Percentiles rank a stretch among this genome's conserved stretches.
Evolutionary conservation across 305 asterid genomes (phyloP).

Genomic region (Withania somnifera): DNA sequence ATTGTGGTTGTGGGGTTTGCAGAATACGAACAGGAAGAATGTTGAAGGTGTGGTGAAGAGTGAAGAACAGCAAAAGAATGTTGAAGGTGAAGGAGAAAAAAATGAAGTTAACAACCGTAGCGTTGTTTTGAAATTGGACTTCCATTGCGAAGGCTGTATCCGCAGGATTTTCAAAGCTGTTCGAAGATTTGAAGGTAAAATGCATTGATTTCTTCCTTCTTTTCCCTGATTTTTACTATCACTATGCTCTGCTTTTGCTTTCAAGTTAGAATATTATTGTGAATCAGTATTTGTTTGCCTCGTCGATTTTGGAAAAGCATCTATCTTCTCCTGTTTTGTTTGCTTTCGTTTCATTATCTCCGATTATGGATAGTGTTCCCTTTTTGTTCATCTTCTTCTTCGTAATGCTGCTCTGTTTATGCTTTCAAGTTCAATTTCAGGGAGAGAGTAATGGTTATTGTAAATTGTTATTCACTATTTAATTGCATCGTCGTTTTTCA

Average conservation of each 20-base stretch:
- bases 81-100: not conserved
- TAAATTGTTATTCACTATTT: too few relatives aligned
- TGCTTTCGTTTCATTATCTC: too few relatives aligned
- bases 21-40: not conserved
- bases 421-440: too few relatives aligned
- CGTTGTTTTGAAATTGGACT: conserved; percentile 51
- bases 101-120: conserved; percentile 3
- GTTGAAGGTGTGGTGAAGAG: not conserved
- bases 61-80: not conserved
- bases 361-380: too few relatives aligned
- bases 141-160: conserved; percentile 81
- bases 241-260: not conserved
- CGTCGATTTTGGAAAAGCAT: too few relatives aligned
- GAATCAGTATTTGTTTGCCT: not conserved
- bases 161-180: conserved; percentile 39
- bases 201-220: not conserved
- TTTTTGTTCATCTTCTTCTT: too few relatives aligned
- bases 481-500: too few relatives aligned
- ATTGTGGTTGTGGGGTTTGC: not conserved
- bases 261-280: not conserved
- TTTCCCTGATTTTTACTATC: not conserved
- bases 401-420: too few relatives aligned
- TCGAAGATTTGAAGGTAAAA: conserved; percentile 44
- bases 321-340: too few relatives aligned
- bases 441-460: too few relatives aligned